Evolutionary conservation across 805 yeast genomes (phyloP), one percentile per base, ranked within the genome.

Genomic region (Candida railenensis): DNA sequence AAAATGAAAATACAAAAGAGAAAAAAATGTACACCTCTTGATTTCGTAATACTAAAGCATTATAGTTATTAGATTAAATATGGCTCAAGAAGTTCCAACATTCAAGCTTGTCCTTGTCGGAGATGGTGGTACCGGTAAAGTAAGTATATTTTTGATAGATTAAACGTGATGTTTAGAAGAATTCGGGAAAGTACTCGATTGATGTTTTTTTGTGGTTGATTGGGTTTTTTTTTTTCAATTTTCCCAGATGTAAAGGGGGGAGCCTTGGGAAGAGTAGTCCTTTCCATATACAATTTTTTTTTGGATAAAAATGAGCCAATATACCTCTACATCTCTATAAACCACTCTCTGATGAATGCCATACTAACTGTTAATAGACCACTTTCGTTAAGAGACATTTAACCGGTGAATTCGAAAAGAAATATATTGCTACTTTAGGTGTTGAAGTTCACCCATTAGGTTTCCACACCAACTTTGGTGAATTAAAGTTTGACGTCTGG

Each of bases 91-190:
- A 78, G 95, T 90, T 73, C 98, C 99, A 61, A 89, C 96, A 58
- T 94, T 94, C 77, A 94, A 94, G 81, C 84, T 94, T 73, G 99
- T 94, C 64, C 85, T 94, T 66, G 99, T 94, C 76, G 99, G 99
- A 72, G 99, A 94, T 71, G 99, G 99, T 82, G 99, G 99, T 84
- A 94, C 99, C 74, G 99, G 99, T 79, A 94, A 94, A 76, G 84
- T 79, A 62, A 56, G 82, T 76, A 16, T 14, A 16, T 12, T n/a
- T 36, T 16, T 36, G 39, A 40, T 32, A n/a, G 40, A 37, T 33
- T 33, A 9, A 22, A 38, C 5, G 15, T 4, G 36, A 14, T 33
- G n/a, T 15, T 33, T 33, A 8, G 16, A 14, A 12, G 21, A 37
- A 11, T 11, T 25, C 30, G 11, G n/a, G n/a, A n/a, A n/a, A n/a